Percentiles rank a stretch among this genome's conserved stretches.
Conservation (phyloP, 163 green algal species). For the Smithsoniella earleae region DNA sequence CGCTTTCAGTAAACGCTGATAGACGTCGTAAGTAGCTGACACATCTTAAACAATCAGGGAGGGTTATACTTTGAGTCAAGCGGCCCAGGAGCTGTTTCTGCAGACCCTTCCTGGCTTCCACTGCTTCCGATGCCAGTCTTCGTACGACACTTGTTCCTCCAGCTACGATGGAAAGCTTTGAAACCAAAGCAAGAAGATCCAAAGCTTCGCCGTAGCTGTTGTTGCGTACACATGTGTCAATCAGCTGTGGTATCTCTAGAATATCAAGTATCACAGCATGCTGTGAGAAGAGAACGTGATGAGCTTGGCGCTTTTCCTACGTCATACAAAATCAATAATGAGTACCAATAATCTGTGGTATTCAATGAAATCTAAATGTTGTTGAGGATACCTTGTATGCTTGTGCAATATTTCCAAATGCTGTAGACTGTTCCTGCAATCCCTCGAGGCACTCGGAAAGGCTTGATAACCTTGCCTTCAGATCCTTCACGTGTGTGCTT, state of each 20-base stretch:
- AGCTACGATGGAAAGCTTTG: conserved; percentile 38
- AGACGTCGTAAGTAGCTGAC: conserved; percentile 88
- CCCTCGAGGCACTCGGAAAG: conserved; percentile 6
- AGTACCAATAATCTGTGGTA: no score
- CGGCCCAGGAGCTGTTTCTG: conserved; percentile 70
- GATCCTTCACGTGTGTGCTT: conserved; percentile 19
- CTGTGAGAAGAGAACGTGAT: conserved; percentile 12
- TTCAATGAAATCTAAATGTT: no score
- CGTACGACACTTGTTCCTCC: neutral
- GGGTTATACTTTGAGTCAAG: conserved; percentile 61
- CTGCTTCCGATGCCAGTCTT: neutral
- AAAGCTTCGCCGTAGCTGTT: conserved; percentile 94
- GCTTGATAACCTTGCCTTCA: neutral
- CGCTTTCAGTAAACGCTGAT: conserved; percentile 62
- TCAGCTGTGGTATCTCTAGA: conserved; percentile 89
- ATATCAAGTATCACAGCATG: conserved; percentile 69
- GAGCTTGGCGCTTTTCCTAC: neutral
- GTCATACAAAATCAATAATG: neutral
- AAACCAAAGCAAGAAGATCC: conserved; percentile 78
- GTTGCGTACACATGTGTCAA: conserved; percentile 91
- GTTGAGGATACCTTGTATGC: conserved; percentile 16
- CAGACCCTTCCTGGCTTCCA: conserved; percentile 39
- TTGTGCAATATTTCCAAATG: conserved; percentile 3
- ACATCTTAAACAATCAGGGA: conserved; percentile 92
- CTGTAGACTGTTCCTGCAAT: neutral